Conservation (phyloP, 768 basidiomycete genomes). For the Serendipita sp. region DNA sequence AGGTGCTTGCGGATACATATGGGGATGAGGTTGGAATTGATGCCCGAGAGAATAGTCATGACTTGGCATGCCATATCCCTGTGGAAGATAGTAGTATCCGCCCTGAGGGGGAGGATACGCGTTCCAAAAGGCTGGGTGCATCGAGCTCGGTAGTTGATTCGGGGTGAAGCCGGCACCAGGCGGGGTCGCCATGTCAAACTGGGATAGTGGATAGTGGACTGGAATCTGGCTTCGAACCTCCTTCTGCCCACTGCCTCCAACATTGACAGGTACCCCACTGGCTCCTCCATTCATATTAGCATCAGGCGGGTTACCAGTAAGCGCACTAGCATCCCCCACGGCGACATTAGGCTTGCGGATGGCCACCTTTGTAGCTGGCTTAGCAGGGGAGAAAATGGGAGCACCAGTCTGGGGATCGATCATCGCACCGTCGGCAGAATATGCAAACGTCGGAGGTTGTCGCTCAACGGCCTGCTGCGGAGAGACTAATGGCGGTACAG, state of each 20-base stretch:
- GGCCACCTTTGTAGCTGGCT: background rate
- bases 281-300: background rate
- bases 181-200: too few relatives aligned
- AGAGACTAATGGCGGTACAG: background rate
- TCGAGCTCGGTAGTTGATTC: background rate
- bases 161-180: too few relatives aligned
- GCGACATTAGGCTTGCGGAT: background rate
- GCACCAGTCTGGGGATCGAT: background rate
- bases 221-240: too few relatives aligned
- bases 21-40: background rate
- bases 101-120: background rate
- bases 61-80: background rate
- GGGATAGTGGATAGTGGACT: too few relatives aligned
- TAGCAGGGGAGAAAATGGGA: background rate
- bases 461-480: background rate
- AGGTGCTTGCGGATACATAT: background rate
- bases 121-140: background rate
- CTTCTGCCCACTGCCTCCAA: too few relatives aligned
- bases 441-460: background rate
- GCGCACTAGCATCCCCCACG: background rate
- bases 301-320: background rate
- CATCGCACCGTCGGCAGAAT: background rate
- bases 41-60: background rate
- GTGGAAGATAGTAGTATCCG: conserved; percentile 1
- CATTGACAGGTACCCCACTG: too few relatives aligned